phyloP scores from a whole-genome alignment of 2,329 filamentous ascomycete genomes.

The Cladophialophora immunda region DNA sequence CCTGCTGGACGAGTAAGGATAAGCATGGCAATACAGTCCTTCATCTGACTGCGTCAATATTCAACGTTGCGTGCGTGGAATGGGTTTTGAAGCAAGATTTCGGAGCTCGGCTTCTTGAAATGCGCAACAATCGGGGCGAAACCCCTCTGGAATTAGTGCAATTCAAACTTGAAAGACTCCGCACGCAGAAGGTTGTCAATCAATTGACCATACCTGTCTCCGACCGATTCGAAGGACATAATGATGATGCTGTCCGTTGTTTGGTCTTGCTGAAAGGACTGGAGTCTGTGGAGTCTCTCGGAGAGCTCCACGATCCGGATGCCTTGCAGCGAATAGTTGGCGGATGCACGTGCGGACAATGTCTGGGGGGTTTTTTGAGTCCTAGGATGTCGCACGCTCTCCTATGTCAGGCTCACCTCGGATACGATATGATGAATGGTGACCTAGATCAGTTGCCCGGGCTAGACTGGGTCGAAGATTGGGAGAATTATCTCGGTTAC shows the following conservation, averaged over 20 bases:
- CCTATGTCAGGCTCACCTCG: constrained; percentile 41
- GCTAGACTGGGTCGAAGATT: constrained; percentile 34
- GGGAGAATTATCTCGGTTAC: constrained; percentile 38
- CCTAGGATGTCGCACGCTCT: constrained; percentile 49
- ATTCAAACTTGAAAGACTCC: constrained; percentile 43
- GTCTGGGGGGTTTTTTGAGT: constrained; percentile 50
- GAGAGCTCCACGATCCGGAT: constrained; percentile 19
- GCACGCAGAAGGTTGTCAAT: constrained; percentile 38
- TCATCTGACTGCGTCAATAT: constrained; percentile 42
- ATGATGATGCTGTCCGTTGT: constrained; percentile 44
- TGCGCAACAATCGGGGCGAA: constrained; percentile 46
- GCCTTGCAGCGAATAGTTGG: constrained; percentile 44
- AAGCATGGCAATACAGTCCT: constrained; percentile 42
- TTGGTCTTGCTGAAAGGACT: constrained; percentile 37
- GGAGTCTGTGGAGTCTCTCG: constrained; percentile 21
- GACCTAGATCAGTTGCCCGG: constrained; percentile 37
- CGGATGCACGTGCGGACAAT: constrained; percentile 52
- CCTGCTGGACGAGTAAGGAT: constrained; percentile 32
- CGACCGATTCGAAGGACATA: constrained; percentile 47
- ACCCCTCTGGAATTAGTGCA: constrained; percentile 47
- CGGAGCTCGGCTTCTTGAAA: constrained; percentile 29
- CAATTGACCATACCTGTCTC: constrained; percentile 38
- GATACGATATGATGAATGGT: constrained; percentile 39
- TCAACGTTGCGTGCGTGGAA: constrained; percentile 39
- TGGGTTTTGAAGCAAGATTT: constrained; percentile 45